Evolutionary conservation across 208 protist species (phyloP).

Genomic region (Leishmania martiniquensis): DNA sequence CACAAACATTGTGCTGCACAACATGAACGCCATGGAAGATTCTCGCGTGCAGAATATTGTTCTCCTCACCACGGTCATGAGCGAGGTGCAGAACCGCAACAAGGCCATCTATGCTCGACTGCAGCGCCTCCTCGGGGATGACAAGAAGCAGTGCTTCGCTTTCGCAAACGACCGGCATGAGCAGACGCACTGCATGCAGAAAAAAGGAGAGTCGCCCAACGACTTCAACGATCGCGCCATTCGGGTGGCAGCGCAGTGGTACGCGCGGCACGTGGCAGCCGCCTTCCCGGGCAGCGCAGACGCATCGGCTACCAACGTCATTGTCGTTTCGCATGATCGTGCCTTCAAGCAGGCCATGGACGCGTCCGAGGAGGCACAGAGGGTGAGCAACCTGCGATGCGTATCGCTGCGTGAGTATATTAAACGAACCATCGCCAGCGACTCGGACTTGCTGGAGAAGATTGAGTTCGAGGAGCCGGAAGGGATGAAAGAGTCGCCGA

Average conservation of each 20-base stretch:
- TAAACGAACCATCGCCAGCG: constrained; percentile 36
- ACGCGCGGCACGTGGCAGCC: constrained; percentile 62
- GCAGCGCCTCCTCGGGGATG: constrained; percentile 72
- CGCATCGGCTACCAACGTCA: constrained; percentile 25
- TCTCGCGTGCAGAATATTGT: constrained; percentile 82
- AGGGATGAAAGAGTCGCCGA: constrained; percentile 67
- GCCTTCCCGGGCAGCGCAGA: constrained; percentile 37
- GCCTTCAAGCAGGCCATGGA: constrained; percentile 49
- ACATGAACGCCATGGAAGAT: constrained; percentile 92
- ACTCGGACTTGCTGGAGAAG: constrained; percentile 85
- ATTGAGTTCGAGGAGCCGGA: constrained; percentile 73
- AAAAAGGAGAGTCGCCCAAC: constrained; percentile 77
- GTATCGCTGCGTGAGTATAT: constrained; percentile 71
- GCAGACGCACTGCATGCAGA: constrained; percentile 79
- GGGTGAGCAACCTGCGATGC: constrained; percentile 59
- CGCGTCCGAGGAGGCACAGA: constrained; percentile 28
- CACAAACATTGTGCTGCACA: constrained; percentile 93
- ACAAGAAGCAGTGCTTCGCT: constrained; percentile 83
- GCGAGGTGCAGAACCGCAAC: constrained; percentile 92
- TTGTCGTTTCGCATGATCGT: constrained; percentile 78
- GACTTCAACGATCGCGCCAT: constrained; percentile 93
- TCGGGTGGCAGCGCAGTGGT: constrained; percentile 86
- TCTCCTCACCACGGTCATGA: constrained; percentile 87
- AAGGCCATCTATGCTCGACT: constrained; percentile 88
- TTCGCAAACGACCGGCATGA: constrained; percentile 93